Conservation (phyloP, 805 yeast species). For the Sugiyamaella mastotermitis region DNA sequence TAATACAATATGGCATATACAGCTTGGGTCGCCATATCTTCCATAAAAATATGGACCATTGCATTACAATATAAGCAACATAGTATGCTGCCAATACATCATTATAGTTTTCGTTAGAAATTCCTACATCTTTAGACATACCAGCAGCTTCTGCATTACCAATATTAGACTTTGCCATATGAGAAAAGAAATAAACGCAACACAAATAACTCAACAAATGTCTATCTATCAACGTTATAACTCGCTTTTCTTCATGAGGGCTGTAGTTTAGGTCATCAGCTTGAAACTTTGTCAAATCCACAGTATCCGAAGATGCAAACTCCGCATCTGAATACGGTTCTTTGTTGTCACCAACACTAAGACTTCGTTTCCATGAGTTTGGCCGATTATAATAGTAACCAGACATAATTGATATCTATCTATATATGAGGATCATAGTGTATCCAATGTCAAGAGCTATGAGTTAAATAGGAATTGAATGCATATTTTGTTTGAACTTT, state of each 20-base stretch:
- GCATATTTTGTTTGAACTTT: too few relatives aligned
- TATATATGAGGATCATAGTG: too few relatives aligned
- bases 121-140: slow-evolving; percentile 37
- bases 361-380: too few relatives aligned
- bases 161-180: slow-evolving; percentile 45
- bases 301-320: too few relatives aligned
- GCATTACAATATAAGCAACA: slow-evolving; percentile 43
- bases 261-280: too few relatives aligned
- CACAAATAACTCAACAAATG: slow-evolving; percentile 42
- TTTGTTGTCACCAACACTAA: too few relatives aligned
- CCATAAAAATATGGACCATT: slow-evolving; percentile 28
- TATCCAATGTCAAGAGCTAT: too few relatives aligned
- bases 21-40: slow-evolving; percentile 8
- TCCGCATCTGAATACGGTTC: too few relatives aligned
- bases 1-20: slow-evolving; percentile 13
- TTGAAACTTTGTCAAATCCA: too few relatives aligned
- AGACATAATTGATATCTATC: too few relatives aligned
- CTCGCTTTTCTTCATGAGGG: slow-evolving; percentile 14
- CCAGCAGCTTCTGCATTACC: slow-evolving; percentile 51
- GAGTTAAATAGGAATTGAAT: too few relatives aligned
- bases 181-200: slow-evolving; percentile 41
- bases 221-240: slow-evolving; percentile 36
- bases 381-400: too few relatives aligned
- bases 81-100: slow-evolving; percentile 41
- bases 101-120: slow-evolving; percentile 38